These are phyloP conservation scores for Penicillium argentinense DNA, from an alignment of 495 filamentous ascomycete species.

Conservation along the genomic window DNA sequence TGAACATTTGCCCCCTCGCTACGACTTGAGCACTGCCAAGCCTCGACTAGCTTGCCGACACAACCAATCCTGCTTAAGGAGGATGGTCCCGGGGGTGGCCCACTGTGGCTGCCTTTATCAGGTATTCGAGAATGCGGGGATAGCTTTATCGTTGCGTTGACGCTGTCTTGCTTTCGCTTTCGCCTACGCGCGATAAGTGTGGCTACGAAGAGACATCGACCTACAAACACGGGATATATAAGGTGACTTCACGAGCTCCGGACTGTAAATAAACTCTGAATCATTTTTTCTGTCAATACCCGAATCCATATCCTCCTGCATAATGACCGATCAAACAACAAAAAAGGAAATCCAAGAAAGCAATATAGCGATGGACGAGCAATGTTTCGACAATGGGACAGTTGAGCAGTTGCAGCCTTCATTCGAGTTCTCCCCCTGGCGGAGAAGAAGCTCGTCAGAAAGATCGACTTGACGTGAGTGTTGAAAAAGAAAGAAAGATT, in stretches of 20 bases:
- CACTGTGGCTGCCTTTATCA: constrained; percentile 1
- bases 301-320: no score
- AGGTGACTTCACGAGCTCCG: no score
- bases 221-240: no score
- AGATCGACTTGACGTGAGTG: constrained; percentile 23
- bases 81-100: neutral
- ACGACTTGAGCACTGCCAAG: constrained; percentile 11
- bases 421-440: constrained; percentile 11
- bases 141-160: neutral
- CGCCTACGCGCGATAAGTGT: no score
- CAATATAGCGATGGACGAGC: constrained; percentile 1
- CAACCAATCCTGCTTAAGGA: constrained; percentile 18
- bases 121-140: constrained; percentile 9
- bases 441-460: constrained; percentile 24
- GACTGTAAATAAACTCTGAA: no score
- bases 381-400: constrained; percentile 17
- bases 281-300: no score
- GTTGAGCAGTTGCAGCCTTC: constrained; percentile 9
- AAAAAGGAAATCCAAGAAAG: neutral
- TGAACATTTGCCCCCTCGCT: neutral
- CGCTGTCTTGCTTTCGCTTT: neutral
- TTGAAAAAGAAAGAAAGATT: no score
- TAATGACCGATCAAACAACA: neutral
- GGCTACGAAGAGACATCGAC: no score
- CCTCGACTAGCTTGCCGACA: constrained; percentile 23